Evolutionary conservation across 2,329 filamentous ascomycete genomes (phyloP).

Genomic region (Pseudonectria buxi): DNA sequence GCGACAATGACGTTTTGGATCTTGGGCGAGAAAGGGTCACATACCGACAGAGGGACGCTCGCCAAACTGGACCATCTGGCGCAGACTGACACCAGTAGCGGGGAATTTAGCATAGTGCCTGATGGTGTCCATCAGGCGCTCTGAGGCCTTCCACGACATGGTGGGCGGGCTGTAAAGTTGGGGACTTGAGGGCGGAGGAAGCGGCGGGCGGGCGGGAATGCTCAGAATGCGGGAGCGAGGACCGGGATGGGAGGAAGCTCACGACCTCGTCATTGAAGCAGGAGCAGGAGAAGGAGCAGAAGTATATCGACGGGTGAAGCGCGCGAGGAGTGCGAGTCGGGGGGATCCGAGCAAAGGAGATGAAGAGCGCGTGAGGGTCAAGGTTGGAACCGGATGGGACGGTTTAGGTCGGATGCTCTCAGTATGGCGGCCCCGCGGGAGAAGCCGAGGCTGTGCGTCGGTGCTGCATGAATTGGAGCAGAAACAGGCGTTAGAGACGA

Average conservation of each 20-base stretch:
- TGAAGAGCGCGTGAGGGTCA: conserved; percentile 14
- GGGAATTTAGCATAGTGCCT: conserved; percentile 95
- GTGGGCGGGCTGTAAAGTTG: conserved; percentile 15
- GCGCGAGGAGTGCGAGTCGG: conserved; percentile 10
- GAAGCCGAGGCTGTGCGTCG: conserved; percentile 22
- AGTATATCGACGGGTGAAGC: not conserved
- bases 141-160: conserved; percentile 93
- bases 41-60: conserved; percentile 84
- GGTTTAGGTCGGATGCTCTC: not conserved
- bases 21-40: conserved; percentile 71
- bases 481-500: conserved; percentile 1
- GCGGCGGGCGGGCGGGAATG: conserved; percentile 12
- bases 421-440: conserved; percentile 17
- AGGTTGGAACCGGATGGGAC: conserved; percentile 1
- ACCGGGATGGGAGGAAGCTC: conserved; percentile 17
- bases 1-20: conserved; percentile 64
- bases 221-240: conserved; percentile 21
- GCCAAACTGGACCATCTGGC: conserved; percentile 99
- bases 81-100: conserved; percentile 88
- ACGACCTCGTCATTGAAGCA: conserved; percentile 24
- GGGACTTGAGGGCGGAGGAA: conserved; percentile 4
- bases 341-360: conserved; percentile 4
- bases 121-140: conserved; percentile 93
- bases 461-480: conserved; percentile 2
- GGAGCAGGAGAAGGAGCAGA: not conserved